Evolutionary conservation across 495 filamentous ascomycete genomes (phyloP).

Genomic region (Extremus antarcticus): DNA sequence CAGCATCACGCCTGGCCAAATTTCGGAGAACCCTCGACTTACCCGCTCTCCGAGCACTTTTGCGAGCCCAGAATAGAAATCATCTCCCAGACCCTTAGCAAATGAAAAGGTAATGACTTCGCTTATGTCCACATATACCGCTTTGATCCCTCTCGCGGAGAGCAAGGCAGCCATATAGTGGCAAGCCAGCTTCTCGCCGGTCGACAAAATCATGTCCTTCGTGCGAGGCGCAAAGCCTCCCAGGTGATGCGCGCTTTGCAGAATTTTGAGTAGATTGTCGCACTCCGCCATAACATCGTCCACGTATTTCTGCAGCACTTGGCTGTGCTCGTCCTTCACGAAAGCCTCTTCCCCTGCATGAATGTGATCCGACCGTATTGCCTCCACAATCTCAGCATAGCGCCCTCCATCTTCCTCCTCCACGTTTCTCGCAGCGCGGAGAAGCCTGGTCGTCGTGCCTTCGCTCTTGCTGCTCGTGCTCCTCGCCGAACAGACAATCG

Average conservation of each 20-base stretch:
- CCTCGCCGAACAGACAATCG: slow-evolving; percentile 84
- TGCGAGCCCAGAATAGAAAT: slow-evolving; percentile 70
- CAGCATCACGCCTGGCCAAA: too few relatives aligned
- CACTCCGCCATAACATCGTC: slow-evolving; percentile 66
- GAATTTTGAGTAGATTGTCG: slow-evolving; percentile 44
- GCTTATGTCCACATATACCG: slow-evolving; percentile 77
- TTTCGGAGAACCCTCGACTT: too few relatives aligned
- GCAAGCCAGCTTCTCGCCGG: slow-evolving; percentile 89
- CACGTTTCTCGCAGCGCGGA: slow-evolving; percentile 57
- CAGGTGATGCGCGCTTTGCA: slow-evolving; percentile 45
- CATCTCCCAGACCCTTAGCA: slow-evolving; percentile 53
- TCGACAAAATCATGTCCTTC: slow-evolving; percentile 72
- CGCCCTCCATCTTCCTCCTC: slow-evolving; percentile 49
- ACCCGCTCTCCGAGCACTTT: slow-evolving; percentile 50
- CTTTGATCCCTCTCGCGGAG: slow-evolving; percentile 62
- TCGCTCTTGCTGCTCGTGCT: slow-evolving; percentile 83
- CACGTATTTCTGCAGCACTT: slow-evolving; percentile 43
- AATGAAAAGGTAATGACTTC: slow-evolving; percentile 58
- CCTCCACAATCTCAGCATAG: slow-evolving; percentile 60
- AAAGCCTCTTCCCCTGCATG: slow-evolving; percentile 48
- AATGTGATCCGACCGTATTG: slow-evolving; percentile 65
- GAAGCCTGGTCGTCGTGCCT: slow-evolving; percentile 84
- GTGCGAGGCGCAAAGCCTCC: slow-evolving; percentile 67
- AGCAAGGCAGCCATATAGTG: slow-evolving; percentile 73
- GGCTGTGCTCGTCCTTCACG: slow-evolving; percentile 43